These are phyloP conservation scores for Zoysia pacifica DNA, from an alignment of 176 grass and related monocot species.

Conservation along the genomic window DNA sequence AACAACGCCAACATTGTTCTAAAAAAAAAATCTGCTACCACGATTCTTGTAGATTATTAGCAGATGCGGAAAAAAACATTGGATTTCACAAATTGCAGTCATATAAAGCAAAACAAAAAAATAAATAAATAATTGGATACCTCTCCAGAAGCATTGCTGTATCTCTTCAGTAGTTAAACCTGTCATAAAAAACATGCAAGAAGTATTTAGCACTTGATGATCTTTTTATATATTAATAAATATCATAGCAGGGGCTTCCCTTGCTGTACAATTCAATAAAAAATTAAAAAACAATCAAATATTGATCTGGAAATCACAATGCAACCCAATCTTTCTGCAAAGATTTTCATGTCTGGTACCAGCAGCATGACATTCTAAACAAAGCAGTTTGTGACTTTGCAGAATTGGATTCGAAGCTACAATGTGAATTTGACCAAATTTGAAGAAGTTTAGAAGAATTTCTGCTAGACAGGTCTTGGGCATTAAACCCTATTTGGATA, in stretches of 20 bases:
- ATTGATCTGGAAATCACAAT: not conserved
- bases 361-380: not conserved
- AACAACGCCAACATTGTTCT: not conserved
- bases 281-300: not conserved
- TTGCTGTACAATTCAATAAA: too few relatives aligned
- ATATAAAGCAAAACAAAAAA: conserved; percentile 34
- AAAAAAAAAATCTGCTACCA: not conserved
- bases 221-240: too few relatives aligned
- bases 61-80: not conserved
- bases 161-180: conserved; percentile 67
- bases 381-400: not conserved
- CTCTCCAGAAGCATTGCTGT: conserved; percentile 80
- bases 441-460: not conserved
- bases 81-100: conserved; percentile 15
- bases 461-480: not conserved
- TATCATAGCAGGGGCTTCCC: too few relatives aligned
- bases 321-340: not conserved
- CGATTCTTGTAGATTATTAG: conserved; percentile 21
- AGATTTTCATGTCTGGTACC: not conserved
- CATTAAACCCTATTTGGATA: conserved; percentile 1
- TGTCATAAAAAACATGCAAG: conserved; percentile 16
- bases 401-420: not conserved
- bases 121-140: conserved; percentile 34
- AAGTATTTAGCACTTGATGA: conserved; percentile 25
- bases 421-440: not conserved